Evolutionary conservation across 192 early-diverging fungal genomes (phyloP).

Genomic region (Nowakowskiella sp.): DNA sequence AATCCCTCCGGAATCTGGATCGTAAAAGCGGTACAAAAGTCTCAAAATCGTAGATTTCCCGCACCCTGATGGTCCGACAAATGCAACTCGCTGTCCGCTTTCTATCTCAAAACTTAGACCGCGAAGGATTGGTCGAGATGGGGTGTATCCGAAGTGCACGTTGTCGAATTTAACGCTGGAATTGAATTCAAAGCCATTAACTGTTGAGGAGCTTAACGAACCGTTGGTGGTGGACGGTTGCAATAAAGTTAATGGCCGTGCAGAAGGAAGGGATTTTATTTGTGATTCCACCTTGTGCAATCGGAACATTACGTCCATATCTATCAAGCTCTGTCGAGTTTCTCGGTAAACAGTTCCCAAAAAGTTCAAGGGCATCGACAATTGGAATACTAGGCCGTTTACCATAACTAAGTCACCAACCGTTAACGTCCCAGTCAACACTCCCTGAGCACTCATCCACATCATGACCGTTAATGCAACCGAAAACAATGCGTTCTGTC

Average conservation of each 20-base stretch:
- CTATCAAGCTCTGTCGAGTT: constrained; percentile 85
- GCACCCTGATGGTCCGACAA: constrained; percentile 91
- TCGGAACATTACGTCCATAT: constrained; percentile 96
- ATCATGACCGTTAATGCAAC: constrained; percentile 91
- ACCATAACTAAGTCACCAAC: constrained; percentile 98
- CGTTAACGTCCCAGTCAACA: constrained; percentile 69
- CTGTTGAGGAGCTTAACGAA: too few species aligned
- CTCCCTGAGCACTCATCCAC: constrained; percentile 89
- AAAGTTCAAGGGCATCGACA: constrained; percentile 95
- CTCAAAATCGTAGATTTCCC: constrained; percentile 66
- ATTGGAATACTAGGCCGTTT: constrained; percentile 96
- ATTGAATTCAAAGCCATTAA: not conserved
- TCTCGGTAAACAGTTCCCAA: constrained; percentile 96
- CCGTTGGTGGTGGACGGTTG: constrained; percentile 4
- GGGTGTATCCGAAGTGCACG: constrained; percentile 82
- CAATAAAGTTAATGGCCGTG: constrained; percentile 22
- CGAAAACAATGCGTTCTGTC: constrained; percentile 91
- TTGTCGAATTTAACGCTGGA: constrained; percentile 81
- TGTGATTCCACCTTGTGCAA: constrained; percentile 54
- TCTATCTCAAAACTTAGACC: constrained; percentile 75
- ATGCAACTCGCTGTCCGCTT: constrained; percentile 75
- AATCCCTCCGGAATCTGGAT: constrained; percentile 71
- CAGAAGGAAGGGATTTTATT: constrained; percentile 26
- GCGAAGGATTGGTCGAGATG: constrained; percentile 48
- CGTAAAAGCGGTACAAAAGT: constrained; percentile 90